Conservation (phyloP, 345 rosid genomes). For the Xanthoceras sorbifolium region DNA sequence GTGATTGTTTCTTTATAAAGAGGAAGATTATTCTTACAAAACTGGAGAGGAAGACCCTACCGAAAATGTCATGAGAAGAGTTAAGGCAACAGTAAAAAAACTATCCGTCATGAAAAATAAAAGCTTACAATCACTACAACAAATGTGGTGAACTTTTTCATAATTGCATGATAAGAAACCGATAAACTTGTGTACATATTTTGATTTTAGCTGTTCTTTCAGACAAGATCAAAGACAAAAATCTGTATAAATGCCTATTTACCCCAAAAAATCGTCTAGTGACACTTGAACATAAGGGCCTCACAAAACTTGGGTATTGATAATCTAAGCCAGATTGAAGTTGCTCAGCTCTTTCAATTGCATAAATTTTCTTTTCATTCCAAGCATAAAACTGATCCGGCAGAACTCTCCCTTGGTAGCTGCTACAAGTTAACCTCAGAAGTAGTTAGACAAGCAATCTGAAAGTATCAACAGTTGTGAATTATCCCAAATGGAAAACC, state of each 20-base stretch:
- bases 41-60: constrained; percentile 62
- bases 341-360: constrained; percentile 53
- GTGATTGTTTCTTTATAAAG: constrained; percentile 32
- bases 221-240: no score
- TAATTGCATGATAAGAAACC: not conserved
- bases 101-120: not conserved
- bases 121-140: not conserved
- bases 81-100: not conserved
- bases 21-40: constrained; percentile 61
- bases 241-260: no score
- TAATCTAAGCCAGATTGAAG: constrained; percentile 38
- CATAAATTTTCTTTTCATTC: constrained; percentile 48
- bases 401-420: constrained; percentile 45
- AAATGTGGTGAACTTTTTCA: not conserved
- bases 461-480: not conserved
- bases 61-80: not conserved
- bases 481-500: not conserved
- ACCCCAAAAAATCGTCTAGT: no score
- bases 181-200: not conserved
- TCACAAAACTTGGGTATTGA: constrained; percentile 46
- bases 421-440: constrained; percentile 36
- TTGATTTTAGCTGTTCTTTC: not conserved
- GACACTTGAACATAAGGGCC: constrained; percentile 58
- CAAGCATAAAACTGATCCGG: constrained; percentile 66
- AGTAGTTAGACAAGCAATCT: not conserved